phyloP scores from a whole-genome alignment of 495 filamentous ascomycete species.

The Penicillium diatomitis region DNA sequence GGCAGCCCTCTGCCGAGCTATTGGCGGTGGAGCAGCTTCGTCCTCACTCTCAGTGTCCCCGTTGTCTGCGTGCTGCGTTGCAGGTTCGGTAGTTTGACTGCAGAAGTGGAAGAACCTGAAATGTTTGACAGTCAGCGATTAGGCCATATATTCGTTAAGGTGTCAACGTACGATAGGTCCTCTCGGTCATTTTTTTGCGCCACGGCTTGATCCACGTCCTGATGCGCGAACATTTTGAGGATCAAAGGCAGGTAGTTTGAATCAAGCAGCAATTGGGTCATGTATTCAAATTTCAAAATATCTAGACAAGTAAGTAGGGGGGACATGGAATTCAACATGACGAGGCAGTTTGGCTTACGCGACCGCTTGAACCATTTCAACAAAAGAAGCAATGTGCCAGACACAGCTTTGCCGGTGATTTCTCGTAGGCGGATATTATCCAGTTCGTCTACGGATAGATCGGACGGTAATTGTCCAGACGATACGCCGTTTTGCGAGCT shows the following conservation, averaged over 20 bases:
- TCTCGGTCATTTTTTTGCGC: slow-evolving; percentile 75
- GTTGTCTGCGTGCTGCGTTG: slow-evolving; percentile 10
- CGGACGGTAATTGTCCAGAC: slow-evolving; percentile 23
- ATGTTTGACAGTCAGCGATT: slow-evolving; percentile 7
- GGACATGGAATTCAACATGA: neutral
- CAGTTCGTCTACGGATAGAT: slow-evolving; percentile 56
- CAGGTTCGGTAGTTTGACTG: slow-evolving; percentile 41
- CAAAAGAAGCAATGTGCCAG: slow-evolving; percentile 71
- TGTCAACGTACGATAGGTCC: slow-evolving; percentile 58
- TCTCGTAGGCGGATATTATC: slow-evolving; percentile 74
- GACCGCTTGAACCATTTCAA: slow-evolving; percentile 96
- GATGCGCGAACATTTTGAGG: slow-evolving; percentile 83
- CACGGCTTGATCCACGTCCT: slow-evolving; percentile 83
- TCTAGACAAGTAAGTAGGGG: slow-evolving; percentile 43
- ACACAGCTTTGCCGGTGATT: slow-evolving; percentile 83
- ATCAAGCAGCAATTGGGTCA: slow-evolving; percentile 86
- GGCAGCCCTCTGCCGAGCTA: slow-evolving; percentile 46
- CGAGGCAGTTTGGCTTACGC: slow-evolving; percentile 45
- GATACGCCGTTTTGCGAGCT: slow-evolving; percentile 17
- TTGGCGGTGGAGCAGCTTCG: slow-evolving; percentile 77
- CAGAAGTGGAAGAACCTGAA: slow-evolving; percentile 87
- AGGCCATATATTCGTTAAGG: neutral
- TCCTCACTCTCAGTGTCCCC: slow-evolving; percentile 44
- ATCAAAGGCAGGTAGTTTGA: slow-evolving; percentile 89
- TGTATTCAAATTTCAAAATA: slow-evolving; percentile 89